Base-by-base conservation (phyloP, 257 asterid species). In the Pogostemon cablin region DNA sequence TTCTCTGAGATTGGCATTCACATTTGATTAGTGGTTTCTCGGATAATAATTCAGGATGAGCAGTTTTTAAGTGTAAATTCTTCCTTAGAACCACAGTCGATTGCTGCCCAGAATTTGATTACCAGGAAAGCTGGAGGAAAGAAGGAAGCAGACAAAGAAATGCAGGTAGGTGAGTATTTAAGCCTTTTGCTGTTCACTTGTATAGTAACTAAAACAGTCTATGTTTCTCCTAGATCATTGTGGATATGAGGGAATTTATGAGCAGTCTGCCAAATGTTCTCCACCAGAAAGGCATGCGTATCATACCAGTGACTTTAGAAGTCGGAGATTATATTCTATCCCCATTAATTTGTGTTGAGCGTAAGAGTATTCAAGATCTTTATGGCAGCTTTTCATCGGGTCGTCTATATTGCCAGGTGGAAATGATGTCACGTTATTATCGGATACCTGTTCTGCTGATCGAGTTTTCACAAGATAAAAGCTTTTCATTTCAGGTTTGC, bases 171-270 rank as follows among this genome's bases (percentile, higher is more conserved):
- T 78, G 72, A 77, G 47, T 48, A 47, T 66, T 69, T 61, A 68
- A 48, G 35, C 47, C 53, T 65, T 63, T 20, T 61, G 68, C 32
- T 20, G 46, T 73, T 52, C 44, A 47, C 75, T 70, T 37, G 25
- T 52, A 9, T n/a, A 9, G 71, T 54, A 3, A 60, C 4, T 65
- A 9, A 73, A 60, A 70, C 56, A 39, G 37, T 69, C 49, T 44
- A 4, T 39, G 32, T 60, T 74, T 69, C 61, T 52, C 72, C 72
- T 72, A 93, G 99, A 88, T 93, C 77, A 91, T 93, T 57, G 99
- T 93, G 85, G 99, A 93, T 84, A 93, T 93, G 99, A 89, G 99
- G 77, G 99, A 93, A 82, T 93, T 93, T 83, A 93, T 91, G 99
- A 93, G 99, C 89, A 93, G 96, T 81, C 96, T 93, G 46, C 99